phyloP scores from a whole-genome alignment of 805 yeast genomes.

The Wickerhamomyces pijperi region DNA sequence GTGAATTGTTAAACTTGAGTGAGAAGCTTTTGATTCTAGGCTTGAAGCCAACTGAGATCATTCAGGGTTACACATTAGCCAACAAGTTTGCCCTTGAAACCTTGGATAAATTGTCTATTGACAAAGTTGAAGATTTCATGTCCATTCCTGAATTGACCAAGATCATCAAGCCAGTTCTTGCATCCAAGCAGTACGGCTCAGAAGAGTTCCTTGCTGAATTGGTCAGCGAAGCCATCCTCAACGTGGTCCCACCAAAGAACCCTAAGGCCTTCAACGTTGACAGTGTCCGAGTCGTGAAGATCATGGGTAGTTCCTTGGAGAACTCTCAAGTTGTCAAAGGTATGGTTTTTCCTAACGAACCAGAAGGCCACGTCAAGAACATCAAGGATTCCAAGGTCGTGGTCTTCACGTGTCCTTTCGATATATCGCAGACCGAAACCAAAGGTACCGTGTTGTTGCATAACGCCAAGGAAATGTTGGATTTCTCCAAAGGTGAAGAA shows the following conservation, averaged over 20 bases:
- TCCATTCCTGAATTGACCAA: constrained; percentile 49
- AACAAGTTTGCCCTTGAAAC: constrained; percentile 58
- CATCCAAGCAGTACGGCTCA: constrained; percentile 87
- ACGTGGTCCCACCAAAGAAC: constrained; percentile 60
- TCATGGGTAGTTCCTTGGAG: constrained; percentile 80
- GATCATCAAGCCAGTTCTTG: constrained; percentile 75
- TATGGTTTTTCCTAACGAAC: constrained; percentile 96
- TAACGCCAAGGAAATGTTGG: constrained; percentile 94
- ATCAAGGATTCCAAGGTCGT: constrained; percentile 63
- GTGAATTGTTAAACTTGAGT: constrained; percentile 78
- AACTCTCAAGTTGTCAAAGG: constrained; percentile 81
- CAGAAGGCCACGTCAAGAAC: constrained; percentile 82
- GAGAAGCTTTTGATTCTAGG: constrained; percentile 81
- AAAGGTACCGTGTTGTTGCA: constrained; percentile 94
- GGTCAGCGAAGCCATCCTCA: constrained; percentile 75
- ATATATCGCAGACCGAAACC: constrained; percentile 93
- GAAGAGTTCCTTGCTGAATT: constrained; percentile 70
- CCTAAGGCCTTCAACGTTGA: constrained; percentile 76
- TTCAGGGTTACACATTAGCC: constrained; percentile 90
- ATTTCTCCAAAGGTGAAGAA: constrained; percentile 94
- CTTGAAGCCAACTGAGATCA: constrained; percentile 81
- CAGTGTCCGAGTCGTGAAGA: constrained; percentile 87
- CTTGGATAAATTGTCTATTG: constrained; percentile 55
- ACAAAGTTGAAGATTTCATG: constrained; percentile 45
- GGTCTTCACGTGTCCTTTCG: constrained; percentile 87